Evolutionary conservation across 1,139 yeast species (phyloP), one percentile per base, ranked within the genome.

Genomic region (Blastobotrys proliferans): DNA sequence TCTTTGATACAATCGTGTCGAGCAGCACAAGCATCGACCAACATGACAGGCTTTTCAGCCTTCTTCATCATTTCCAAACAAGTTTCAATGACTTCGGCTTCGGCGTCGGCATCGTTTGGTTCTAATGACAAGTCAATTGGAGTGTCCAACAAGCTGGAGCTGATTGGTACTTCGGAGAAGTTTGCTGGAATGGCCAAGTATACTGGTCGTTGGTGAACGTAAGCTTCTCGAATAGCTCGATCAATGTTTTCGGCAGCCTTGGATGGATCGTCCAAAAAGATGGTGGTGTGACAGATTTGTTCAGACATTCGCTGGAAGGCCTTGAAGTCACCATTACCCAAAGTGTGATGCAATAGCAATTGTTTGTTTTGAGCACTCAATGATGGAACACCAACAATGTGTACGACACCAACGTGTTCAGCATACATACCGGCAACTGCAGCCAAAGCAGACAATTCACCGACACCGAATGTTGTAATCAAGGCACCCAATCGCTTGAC

Each of bases 11-110:
- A 83, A 52, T 73, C 73, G 65, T 85, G 94, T 69, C 95, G 77
- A 41, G 82, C 70, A 49, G 90, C 87, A 73, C 95, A 85, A 32
- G 95, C 94, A 68, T 86, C 95, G 38, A 85, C 88, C 56, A 86
- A 70, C 54, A 86, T 76, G 50, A 83, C 66, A 51, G 95, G 95
- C 66, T 78, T 77, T 60, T 74, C 62, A 38, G 94, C 80, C 38
- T 66, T 67, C 51, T 62, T 57, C 53, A 86, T 71, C 67, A 82
- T 62, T 25, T 66, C 63, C 47, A 77, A 56, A 43, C 83, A 73
- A 44, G 72, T 64, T 32, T 77, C 79, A 47, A 84, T 68, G 40
- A 83, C 88, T 64, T 85, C 95, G 27, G 67, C 69, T 66, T 85
- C 90, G 43, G 88, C 79, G 45, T 76, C 85, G 13, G 72, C 68